Evolutionary conservation across 2,329 filamentous ascomycete genomes (phyloP).

Genomic region (Hawksworthiomyces lignivorus): DNA sequence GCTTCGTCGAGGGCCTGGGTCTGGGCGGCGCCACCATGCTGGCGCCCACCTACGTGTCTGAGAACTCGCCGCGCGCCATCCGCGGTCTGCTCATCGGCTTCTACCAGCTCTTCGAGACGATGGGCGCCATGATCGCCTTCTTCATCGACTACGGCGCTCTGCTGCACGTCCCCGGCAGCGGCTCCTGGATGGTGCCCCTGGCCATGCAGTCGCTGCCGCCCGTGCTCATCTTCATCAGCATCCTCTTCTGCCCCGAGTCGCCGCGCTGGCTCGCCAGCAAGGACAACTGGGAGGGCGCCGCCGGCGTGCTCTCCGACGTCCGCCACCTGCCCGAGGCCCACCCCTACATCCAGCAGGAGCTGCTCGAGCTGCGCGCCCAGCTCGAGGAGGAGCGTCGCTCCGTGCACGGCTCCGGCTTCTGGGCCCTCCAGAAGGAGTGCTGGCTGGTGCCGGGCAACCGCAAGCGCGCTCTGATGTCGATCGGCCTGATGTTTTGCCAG

Average conservation of each 20-base stretch:
- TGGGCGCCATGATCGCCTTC: conserved; percentile 43
- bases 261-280: conserved; percentile 52
- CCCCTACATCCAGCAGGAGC: conserved; percentile 28
- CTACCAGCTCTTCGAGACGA: conserved; percentile 51
- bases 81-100: conserved; percentile 52
- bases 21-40: conserved; percentile 47
- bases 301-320: conserved; percentile 23
- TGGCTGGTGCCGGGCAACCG: conserved; percentile 33
- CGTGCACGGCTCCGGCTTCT: conserved; percentile 17
- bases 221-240: conserved; percentile 43
- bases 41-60: conserved; percentile 52
- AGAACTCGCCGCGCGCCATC: conserved; percentile 51
- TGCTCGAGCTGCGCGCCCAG: conserved; percentile 23
- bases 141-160: conserved; percentile 47
- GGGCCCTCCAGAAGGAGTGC: conserved; percentile 19
- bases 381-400: conserved; percentile 22
- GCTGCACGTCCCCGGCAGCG: conserved; percentile 32
- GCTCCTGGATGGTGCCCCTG: conserved; percentile 49
- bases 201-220: conserved; percentile 50
- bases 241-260: conserved; percentile 52
- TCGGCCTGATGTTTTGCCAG: conserved; percentile 44
- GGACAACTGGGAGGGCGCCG: conserved; percentile 45
- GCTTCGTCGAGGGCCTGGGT: conserved; percentile 46
- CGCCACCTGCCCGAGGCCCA: conserved; percentile 28
- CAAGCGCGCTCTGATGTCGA: conserved; percentile 40